phyloP scores from a whole-genome alignment of 73 alveolate species.

The Durusdinium trenchii region DNA sequence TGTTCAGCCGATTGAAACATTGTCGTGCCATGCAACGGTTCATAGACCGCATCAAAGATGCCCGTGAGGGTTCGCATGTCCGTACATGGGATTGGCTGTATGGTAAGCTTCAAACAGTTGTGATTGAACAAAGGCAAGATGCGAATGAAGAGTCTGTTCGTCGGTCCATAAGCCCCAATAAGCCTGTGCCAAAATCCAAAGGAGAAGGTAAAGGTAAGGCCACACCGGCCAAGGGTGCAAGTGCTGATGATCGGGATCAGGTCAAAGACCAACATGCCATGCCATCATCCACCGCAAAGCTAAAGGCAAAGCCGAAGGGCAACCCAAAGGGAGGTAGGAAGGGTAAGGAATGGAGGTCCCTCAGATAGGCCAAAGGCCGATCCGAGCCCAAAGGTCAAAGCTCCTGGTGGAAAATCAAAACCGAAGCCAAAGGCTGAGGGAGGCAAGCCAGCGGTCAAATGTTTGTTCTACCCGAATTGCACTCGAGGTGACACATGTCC shows the following conservation, averaged over 20 bases:
- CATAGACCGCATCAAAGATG: slow-evolving; percentile 64
- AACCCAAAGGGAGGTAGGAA: not conserved
- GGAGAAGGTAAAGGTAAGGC: slow-evolving; percentile 10
- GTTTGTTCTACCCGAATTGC: slow-evolving; percentile 37
- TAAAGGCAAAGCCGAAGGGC: not conserved
- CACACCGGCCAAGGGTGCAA: not conserved
- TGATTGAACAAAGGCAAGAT: not conserved
- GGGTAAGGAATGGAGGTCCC: not conserved
- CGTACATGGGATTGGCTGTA: slow-evolving; percentile 63
- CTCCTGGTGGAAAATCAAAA: not conserved
- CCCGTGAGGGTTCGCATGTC: slow-evolving; percentile 16
- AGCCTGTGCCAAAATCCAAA: not conserved
- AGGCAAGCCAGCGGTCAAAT: not conserved
- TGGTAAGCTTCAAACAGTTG: not conserved
- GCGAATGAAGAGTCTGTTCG: slow-evolving; percentile 58
- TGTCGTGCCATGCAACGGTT: not conserved
- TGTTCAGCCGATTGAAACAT: slow-evolving; percentile 23
- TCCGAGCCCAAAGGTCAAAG: not conserved
- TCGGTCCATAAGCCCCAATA: not conserved
- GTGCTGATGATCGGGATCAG: not conserved
- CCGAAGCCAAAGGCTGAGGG: slow-evolving; percentile 6
- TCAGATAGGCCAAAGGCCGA: not conserved
- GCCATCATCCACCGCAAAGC: not conserved
- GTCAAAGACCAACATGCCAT: not conserved
- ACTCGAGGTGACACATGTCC: slow-evolving; percentile 42